Percentiles rank a stretch among this genome's conserved stretches.
Conservation (phyloP, 148 eudicot species). For the Suaeda aralocaspica region DNA sequence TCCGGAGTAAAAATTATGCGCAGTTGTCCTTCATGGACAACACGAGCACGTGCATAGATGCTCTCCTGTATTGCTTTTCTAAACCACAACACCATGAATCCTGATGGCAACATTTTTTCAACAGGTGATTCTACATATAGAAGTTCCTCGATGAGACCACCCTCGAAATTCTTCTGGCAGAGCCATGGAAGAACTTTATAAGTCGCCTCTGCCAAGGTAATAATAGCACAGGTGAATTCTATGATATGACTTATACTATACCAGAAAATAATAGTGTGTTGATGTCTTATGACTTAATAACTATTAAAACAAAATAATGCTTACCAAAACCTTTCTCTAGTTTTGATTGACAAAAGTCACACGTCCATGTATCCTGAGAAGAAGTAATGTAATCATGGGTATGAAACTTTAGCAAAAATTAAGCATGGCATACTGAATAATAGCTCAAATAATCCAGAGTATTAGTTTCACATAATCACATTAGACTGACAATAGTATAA, state of each 20-base stretch:
- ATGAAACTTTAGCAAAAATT: neutral
- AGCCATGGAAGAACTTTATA: slow-evolving; percentile 44
- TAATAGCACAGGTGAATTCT: neutral
- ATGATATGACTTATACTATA: neutral
- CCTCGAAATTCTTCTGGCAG: slow-evolving; percentile 31
- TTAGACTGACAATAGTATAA: too few relatives aligned
- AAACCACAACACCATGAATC: slow-evolving; percentile 40
- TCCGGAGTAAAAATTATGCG: slow-evolving; percentile 47
- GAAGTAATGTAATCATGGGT: neutral
- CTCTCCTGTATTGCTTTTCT: slow-evolving; percentile 53
- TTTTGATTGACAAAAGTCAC: slow-evolving; percentile 38
- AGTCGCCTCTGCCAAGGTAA: slow-evolving; percentile 37
- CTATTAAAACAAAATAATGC: slow-evolving; percentile 16
- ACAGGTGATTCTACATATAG: slow-evolving; percentile 43
- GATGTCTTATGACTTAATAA: neutral
- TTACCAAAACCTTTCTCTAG: slow-evolving; percentile 54
- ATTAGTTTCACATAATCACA: too few relatives aligned
- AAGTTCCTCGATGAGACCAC: slow-evolving; percentile 57
- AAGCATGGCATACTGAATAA: too few relatives aligned
- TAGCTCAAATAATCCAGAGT: too few relatives aligned
- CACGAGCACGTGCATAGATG: slow-evolving; percentile 48
- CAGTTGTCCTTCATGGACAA: slow-evolving; percentile 63
- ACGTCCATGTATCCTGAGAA: slow-evolving; percentile 37
- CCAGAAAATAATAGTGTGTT: too few relatives aligned
- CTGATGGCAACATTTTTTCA: slow-evolving; percentile 38